Evolutionary conservation across 1,284 basidiomycete genomes (phyloP).

Genomic region (Ceratobasidium theobromae): DNA sequence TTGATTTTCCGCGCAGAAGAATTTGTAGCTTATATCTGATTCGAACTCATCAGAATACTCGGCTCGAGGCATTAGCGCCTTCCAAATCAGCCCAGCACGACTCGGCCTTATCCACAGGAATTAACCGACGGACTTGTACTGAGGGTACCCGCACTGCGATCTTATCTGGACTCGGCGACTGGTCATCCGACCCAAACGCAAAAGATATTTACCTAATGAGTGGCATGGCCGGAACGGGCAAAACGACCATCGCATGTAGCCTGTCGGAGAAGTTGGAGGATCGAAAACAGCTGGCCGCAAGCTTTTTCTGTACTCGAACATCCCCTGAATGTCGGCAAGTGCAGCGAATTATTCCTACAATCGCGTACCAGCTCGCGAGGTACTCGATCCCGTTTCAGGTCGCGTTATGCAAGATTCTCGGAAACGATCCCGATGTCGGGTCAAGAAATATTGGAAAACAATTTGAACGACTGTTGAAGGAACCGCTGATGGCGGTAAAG

Average conservation of each 20-base stretch:
- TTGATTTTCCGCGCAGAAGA: too few species aligned
- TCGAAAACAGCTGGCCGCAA: not conserved
- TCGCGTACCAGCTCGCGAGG: not conserved
- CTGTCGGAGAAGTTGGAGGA: not conserved
- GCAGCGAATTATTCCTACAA: not conserved
- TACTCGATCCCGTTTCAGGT: not conserved
- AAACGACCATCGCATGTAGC: not conserved
- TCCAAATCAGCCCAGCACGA: too few species aligned
- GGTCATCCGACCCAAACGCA: too few species aligned
- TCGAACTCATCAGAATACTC: too few species aligned
- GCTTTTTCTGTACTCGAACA: not conserved
- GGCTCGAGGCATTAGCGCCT: too few species aligned
- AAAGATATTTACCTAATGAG: too few species aligned
- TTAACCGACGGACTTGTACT: too few species aligned
- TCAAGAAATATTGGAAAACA: not conserved
- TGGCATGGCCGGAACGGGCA: too few species aligned
- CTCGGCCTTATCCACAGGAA: too few species aligned
- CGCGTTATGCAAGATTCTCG: not conserved
- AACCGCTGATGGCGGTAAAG: not conserved
- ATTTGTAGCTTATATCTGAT: too few species aligned
- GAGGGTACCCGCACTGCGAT: too few species aligned
- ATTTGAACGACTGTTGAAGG: not conserved
- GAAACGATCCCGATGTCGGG: not conserved
- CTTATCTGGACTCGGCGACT: too few species aligned
- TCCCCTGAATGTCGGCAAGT: not conserved